These are phyloP conservation scores for Boletus hoseneyae DNA, from an alignment of 1,284 basidiomycete species.

Conservation along the genomic window DNA sequence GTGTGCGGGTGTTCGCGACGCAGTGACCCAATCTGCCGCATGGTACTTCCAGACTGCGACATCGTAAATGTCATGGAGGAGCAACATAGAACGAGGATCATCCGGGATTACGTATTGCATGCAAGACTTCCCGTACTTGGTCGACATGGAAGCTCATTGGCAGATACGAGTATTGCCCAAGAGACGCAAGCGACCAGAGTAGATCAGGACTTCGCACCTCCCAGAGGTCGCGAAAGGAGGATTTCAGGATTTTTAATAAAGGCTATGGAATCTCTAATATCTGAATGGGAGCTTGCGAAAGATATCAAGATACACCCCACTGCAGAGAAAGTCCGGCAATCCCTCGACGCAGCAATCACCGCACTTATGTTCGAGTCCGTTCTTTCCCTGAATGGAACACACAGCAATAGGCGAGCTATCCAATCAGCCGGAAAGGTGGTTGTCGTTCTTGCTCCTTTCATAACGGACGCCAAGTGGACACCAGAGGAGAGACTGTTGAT, in stretches of 20 bases:
- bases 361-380: constrained; percentile 67
- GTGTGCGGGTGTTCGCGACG: constrained; percentile 55
- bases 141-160: constrained; percentile 2
- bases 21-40: constrained; percentile 44
- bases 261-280: constrained; percentile 48
- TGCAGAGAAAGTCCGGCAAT: constrained; percentile 60
- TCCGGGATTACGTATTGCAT: constrained; percentile 68
- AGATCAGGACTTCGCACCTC: constrained; percentile 39
- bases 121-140: constrained; percentile 54
- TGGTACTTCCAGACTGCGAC: constrained; percentile 61
- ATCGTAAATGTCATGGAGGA: constrained; percentile 60
- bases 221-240: constrained; percentile 57
- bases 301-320: constrained; percentile 40
- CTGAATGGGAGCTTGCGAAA: constrained; percentile 46
- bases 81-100: constrained; percentile 52
- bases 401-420: constrained; percentile 55
- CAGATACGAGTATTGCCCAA: constrained; percentile 1
- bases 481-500: constrained; percentile 58
- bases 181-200: constrained; percentile 7
- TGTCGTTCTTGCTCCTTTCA: constrained; percentile 38
- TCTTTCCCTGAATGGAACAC: constrained; percentile 60
- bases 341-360: constrained; percentile 65
- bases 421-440: constrained; percentile 61
- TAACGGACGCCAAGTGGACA: constrained; percentile 53
- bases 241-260: constrained; percentile 63